Evolutionary conservation across 306 rosid genomes (phyloP), one percentile per base, ranked within the genome.

Genomic region (Quercus berberidifolia): DNA sequence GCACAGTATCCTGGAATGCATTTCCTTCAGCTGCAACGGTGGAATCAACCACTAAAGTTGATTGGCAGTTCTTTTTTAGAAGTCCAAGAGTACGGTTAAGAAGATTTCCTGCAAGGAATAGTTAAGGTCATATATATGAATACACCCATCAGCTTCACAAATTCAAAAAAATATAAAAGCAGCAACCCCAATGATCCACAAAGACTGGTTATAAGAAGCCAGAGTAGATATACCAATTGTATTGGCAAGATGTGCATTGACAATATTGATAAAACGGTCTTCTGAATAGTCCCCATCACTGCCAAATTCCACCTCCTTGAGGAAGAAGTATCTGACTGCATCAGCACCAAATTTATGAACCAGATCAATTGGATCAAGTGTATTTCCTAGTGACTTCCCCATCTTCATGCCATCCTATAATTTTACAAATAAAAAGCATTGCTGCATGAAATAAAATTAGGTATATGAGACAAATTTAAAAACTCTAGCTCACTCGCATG

Each of bases 401-500:
- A 95, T 93, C 88, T 95, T 95, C 99, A 91, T 84, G 80, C 99
- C 99, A 90, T 93, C 99, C 99, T 95, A 91, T 81, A 88, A 89
- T 80, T 80, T 84, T 74, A 90, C 87, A 90, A 85, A 86, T 83
- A 85, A 88, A 90, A 94, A 79, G 76, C 80, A 83, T 84, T 80
- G 92, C 90, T 85, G 93, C 90, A 89, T 92, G 84, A 91, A 84
- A 87, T 88, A 70, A 87, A 93, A 87, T 81, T 85, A 58, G 71
- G 74, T 55, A 78, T 71, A 88, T 83, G 90, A 89, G 84, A 84
- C 33, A 76, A 75, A 75, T 79, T 57, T 78, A 55, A 79, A 82
- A 75, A 60, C 83, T 31, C 69, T 69, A 2, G 46, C 78, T 65
- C 65, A 25, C 71, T 35, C 65, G 51, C 80, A 79, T n/a, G 54